Conservation (phyloP, 495 filamentous ascomycete genomes). For the Talaromyces ruber region DNA sequence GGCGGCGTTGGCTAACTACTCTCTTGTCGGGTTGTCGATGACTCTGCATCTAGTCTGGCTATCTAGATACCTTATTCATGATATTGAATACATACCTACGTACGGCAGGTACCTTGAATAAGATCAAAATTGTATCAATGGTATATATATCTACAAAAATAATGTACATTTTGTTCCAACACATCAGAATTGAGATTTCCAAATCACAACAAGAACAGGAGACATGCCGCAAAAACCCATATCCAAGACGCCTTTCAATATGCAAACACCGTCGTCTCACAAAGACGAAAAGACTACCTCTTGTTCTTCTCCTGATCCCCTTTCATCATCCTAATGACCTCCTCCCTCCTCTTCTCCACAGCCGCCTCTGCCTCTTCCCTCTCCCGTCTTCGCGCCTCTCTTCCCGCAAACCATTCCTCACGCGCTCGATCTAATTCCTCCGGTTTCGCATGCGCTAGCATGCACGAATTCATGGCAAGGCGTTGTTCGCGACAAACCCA, state of each 20-base stretch:
- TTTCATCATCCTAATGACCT: slow-evolving; percentile 46
- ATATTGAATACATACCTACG: not conserved
- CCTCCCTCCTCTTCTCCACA: slow-evolving; percentile 36
- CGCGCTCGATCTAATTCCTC: slow-evolving; percentile 81
- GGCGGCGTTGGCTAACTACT: slow-evolving; percentile 12
- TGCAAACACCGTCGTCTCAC: not conserved
- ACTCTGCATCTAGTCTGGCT: not conserved
- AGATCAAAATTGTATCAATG: not conserved
- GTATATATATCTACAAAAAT: slow-evolving; percentile 1
- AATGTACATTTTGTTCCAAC: not conserved
- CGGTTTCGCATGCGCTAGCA: slow-evolving; percentile 75
- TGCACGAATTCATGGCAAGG: slow-evolving; percentile 85
- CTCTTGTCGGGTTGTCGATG: not conserved
- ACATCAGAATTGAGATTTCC: not conserved
- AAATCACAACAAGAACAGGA: not conserved
- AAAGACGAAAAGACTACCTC: not conserved
- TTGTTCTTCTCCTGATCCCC: slow-evolving; percentile 39
- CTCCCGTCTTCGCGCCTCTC: slow-evolving; percentile 55
- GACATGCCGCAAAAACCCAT: not conserved
- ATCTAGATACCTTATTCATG: not conserved
- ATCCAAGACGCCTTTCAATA: slow-evolving; percentile 1
- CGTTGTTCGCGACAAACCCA: slow-evolving; percentile 76
- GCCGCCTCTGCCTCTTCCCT: slow-evolving; percentile 48
- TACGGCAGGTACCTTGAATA: not conserved
- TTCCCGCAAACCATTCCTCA: slow-evolving; percentile 83